Evolutionary conservation across 1,284 basidiomycete species (phyloP).

Genomic region (Macrocystidia cucumis): DNA sequence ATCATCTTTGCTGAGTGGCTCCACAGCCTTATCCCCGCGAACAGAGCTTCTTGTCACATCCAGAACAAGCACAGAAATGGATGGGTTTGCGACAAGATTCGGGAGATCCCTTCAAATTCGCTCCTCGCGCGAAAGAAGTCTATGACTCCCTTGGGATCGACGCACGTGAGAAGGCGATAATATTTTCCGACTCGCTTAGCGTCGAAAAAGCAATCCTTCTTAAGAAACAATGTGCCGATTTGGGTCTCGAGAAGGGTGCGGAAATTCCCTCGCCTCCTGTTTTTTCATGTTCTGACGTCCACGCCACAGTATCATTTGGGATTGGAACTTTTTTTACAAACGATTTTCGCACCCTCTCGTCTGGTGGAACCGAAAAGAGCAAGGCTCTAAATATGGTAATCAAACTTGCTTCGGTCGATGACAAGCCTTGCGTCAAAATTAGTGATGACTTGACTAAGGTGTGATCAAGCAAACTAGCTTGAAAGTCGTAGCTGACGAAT

Average conservation of each 20-base stretch:
- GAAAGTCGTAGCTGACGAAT: slow-evolving; percentile 2
- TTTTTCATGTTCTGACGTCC: slow-evolving; percentile 4
- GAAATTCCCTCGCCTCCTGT: not conserved
- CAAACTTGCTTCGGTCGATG: slow-evolving; percentile 74
- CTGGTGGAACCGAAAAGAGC: slow-evolving; percentile 51
- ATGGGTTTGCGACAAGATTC: slow-evolving; percentile 86
- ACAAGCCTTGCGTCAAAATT: slow-evolving; percentile 80
- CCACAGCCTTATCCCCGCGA: not conserved
- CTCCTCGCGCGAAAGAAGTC: slow-evolving; percentile 59
- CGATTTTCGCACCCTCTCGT: slow-evolving; percentile 64
- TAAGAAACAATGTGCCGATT: slow-evolving; percentile 62
- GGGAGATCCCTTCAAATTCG: slow-evolving; percentile 79
- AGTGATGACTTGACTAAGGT: slow-evolving; percentile 89
- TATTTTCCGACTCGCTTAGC: slow-evolving; percentile 80
- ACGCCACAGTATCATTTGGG: slow-evolving; percentile 62
- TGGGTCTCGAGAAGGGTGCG: slow-evolving; percentile 63
- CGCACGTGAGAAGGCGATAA: slow-evolving; percentile 57
- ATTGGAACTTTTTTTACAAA: slow-evolving; percentile 91
- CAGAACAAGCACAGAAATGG: slow-evolving; percentile 65
- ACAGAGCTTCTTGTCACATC: slow-evolving; percentile 57
- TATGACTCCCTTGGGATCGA: slow-evolving; percentile 66
- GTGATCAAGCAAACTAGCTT: slow-evolving; percentile 2
- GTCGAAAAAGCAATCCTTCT: slow-evolving; percentile 66
- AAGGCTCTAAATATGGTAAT: slow-evolving; percentile 91
- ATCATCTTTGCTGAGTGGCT: not conserved